A percentile compares a stretch with the other conserved stretches of the same genome.
Evolutionary conservation across 768 basidiomycete species (phyloP).

Genomic region (Pleurotus pulmonarius): DNA sequence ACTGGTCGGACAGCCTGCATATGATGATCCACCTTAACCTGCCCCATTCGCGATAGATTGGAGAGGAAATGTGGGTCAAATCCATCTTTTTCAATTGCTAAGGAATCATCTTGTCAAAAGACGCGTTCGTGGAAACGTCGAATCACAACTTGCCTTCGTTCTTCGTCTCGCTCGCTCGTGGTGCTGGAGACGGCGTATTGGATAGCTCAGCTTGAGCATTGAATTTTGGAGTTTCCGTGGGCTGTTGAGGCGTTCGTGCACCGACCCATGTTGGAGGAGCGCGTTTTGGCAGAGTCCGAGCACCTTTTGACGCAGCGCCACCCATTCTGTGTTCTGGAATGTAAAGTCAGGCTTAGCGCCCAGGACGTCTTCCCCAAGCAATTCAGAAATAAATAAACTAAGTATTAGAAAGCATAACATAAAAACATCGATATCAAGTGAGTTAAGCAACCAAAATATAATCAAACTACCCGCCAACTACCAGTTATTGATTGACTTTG

Average conservation of each 20-base stretch:
- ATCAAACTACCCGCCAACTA: neutral
- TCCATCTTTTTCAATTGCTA: conserved; percentile 64
- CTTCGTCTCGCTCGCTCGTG: conserved; percentile 47
- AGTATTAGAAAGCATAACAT: too few species aligned
- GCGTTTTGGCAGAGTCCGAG: conserved; percentile 50
- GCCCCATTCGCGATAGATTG: conserved; percentile 62
- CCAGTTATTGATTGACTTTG: neutral
- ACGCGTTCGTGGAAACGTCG: neutral
- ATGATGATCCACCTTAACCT: conserved; percentile 67
- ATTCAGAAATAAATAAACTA: too few species aligned
- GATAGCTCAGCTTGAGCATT: too few species aligned
- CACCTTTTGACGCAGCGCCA: conserved; percentile 54
- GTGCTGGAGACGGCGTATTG: conserved; percentile 11
- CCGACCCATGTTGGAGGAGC: conserved; percentile 45
- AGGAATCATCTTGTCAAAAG: neutral
- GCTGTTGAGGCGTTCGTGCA: conserved; percentile 29
- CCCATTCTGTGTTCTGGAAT: conserved; percentile 43
- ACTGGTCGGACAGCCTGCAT: conserved; percentile 49
- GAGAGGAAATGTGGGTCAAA: conserved; percentile 68
- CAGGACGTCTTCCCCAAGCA: too few species aligned
- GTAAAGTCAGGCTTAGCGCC: too few species aligned
- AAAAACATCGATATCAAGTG: too few species aligned
- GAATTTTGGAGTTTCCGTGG: conserved; percentile 8
- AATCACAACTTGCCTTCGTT: conserved; percentile 36
- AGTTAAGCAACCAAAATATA: too few species aligned